Base-by-base conservation (phyloP, 148 eudicot genomes). In the Gaultheria prostrata region DNA sequence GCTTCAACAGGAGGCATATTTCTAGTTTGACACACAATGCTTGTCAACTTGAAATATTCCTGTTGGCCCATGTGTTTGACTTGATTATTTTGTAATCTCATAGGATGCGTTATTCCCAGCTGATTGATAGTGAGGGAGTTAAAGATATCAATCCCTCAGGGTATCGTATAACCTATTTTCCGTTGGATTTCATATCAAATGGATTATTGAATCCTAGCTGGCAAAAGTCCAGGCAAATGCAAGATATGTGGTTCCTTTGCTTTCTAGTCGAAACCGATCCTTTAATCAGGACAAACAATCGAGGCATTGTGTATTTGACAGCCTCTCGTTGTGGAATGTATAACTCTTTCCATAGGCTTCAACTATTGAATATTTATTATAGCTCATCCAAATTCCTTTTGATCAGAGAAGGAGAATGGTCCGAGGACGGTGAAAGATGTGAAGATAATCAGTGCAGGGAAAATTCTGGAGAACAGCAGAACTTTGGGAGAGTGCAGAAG, bases 371-470 rank as follows among this genome's bases (percentile, higher is more conserved):
- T 39, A 76, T 53, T 53, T 39, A 30, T 67, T 76, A 26, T n/a
- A 65, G 45, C 81, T 82, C 35, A 82, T 67, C 18, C 32, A 24
- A 72, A 35, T 11, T 18, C 4, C n/a, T 63, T 83, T 70, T 87
- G 9, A 76, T 73, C 90, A 92, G 94, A 87, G 8, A 90, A 87
- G 75, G 91, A 86, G 78, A 86, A 90, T 87, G 93, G 92, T 81
- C 94, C 94, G 20, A 89, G 84, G 67, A 88, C 92, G 20, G 90
- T 89, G 78, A 91, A 89, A 82, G 94, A 92, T 70, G 80, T 92
- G 24, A 92, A 92, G 91, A 80, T 92, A 74, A 92, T 92, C 35
- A 89, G 91, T 80, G 90, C 90, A 13, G 94, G 94, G 59, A 91
- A 87, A 85, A 84, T 92, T 79, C 84, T 92, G 87, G 94, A 92